Percentiles rank a stretch among this genome's conserved stretches.
Evolutionary conservation across 345 rosid species (phyloP).

Genomic region (Brassica carinata): DNA sequence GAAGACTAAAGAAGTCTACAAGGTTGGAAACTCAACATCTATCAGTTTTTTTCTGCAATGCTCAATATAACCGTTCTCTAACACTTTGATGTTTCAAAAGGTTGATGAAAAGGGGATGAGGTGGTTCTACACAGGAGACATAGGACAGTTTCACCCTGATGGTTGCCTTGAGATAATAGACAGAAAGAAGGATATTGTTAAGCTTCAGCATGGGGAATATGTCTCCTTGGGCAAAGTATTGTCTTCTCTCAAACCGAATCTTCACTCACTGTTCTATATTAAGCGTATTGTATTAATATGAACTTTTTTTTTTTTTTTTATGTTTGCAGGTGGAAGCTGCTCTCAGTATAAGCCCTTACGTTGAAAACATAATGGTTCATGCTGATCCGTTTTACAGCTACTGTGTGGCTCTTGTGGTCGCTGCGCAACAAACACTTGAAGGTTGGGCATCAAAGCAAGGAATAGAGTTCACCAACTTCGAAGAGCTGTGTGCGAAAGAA

Average conservation of each 20-base stretch:
- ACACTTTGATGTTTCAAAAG: constrained; percentile 47
- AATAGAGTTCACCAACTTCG: constrained; percentile 50
- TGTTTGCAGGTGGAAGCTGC: constrained; percentile 83
- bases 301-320: constrained; percentile 9
- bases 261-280: not conserved
- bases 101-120: constrained; percentile 91
- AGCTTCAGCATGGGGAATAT: constrained; percentile 99
- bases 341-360: constrained; percentile 67
- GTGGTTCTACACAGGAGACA: constrained; percentile 98
- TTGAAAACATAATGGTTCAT: constrained; percentile 88
- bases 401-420: constrained; percentile 92
- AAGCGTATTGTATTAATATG: constrained; percentile 15
- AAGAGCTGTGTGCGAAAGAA: constrained; percentile 63
- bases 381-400: constrained; percentile 90
- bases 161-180: constrained; percentile 98
- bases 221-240: constrained; percentile 95
- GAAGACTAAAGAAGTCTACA: constrained; percentile 85
- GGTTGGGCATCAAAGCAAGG: constrained; percentile 83
- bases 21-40: constrained; percentile 47
- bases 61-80: not conserved
- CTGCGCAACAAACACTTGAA: constrained; percentile 64
- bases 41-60: not conserved
- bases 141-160: constrained; percentile 88
- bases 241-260: constrained; percentile 11
- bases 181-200: constrained; percentile 94